Evolutionary conservation across 176 grass and related monocot genomes (phyloP).

Genomic region (Poa annua): DNA sequence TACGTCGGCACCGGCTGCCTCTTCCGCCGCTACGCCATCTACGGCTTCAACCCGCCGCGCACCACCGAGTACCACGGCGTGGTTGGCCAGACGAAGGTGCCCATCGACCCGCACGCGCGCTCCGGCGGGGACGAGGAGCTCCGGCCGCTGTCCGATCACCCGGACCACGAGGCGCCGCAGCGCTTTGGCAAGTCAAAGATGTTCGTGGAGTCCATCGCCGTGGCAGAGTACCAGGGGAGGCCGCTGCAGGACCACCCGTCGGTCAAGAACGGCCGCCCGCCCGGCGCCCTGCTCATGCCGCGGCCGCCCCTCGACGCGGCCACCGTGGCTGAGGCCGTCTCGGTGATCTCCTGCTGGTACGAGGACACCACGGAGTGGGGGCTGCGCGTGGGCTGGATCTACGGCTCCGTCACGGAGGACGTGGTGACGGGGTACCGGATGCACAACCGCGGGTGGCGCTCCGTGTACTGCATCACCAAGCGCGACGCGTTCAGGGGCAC

Average conservation of each 20-base stretch:
- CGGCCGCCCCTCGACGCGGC: conserved; percentile 62
- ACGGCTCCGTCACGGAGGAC: conserved; percentile 92
- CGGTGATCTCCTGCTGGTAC: conserved; percentile 92
- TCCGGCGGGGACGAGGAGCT: conserved; percentile 35
- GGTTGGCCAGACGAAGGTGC: conserved; percentile 47
- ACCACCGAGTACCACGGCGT: conserved; percentile 56
- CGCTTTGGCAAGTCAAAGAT: conserved; percentile 72
- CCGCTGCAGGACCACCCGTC: conserved; percentile 84
- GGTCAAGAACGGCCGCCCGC: conserved; percentile 71
- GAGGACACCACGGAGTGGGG: conserved; percentile 92
- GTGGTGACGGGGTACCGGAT: conserved; percentile 90
- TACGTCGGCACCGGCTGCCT: conserved; percentile 78
- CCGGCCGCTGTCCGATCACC: conserved; percentile 41
- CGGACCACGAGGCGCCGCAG: conserved; percentile 58
- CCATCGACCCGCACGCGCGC: conserved; percentile 22
- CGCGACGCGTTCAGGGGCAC: conserved; percentile 89
- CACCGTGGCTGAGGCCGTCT: conserved; percentile 68
- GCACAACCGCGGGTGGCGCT: conserved; percentile 98
- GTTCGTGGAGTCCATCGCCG: conserved; percentile 69
- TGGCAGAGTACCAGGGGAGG: conserved; percentile 84
- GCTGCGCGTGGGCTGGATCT: conserved; percentile 80
- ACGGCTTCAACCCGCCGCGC: conserved; percentile 69
- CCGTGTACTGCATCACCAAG: conserved; percentile 88
- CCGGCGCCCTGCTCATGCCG: conserved; percentile 61
- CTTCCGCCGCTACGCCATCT: conserved; percentile 71